A percentile compares a stretch with the other conserved stretches of the same genome.
phyloP scores from a whole-genome alignment of 225 moss, liverwort and hornwort genomes.

The Sphagnum tenellum region DNA sequence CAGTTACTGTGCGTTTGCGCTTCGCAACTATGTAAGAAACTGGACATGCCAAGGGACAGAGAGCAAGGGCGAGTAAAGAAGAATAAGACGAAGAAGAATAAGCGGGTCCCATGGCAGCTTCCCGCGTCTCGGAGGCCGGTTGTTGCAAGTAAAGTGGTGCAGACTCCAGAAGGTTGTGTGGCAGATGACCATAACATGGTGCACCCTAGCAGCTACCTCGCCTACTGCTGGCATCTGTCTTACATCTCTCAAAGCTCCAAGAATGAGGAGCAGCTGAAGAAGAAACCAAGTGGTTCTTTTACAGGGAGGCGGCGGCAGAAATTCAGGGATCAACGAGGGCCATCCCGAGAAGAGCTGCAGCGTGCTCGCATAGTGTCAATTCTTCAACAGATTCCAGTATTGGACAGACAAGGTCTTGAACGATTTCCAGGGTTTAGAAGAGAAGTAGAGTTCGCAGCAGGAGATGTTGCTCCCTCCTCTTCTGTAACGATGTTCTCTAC shows the following conservation, averaged over 20 bases:
- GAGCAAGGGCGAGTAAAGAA: too few relatives aligned
- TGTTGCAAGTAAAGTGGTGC: too few relatives aligned
- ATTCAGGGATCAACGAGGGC: conserved; percentile 50
- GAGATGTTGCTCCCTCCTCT: background rate
- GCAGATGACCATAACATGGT: conserved; percentile 16
- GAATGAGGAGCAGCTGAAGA: background rate
- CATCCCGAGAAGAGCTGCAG: conserved; percentile 45
- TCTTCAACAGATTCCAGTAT: conserved; percentile 37
- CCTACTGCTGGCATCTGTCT: conserved; percentile 32
- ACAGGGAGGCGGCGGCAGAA: conserved; percentile 24
- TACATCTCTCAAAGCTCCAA: conserved; percentile 15
- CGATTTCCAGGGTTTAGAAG: too few relatives aligned
- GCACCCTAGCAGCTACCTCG: conserved; percentile 35
- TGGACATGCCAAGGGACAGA: too few relatives aligned
- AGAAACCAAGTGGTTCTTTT: background rate
- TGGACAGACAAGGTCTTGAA: background rate
- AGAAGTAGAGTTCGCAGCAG: background rate
- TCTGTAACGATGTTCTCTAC: background rate
- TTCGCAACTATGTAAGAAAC: too few relatives aligned
- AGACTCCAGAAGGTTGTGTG: background rate
- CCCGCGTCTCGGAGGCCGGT: too few relatives aligned
- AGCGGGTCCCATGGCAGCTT: too few relatives aligned
- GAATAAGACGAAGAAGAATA: too few relatives aligned
- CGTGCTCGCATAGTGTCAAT: conserved; percentile 46
- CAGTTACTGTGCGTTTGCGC: too few relatives aligned